These are phyloP conservation scores for Lumnitzera racemosa DNA, from an alignment of 345 rosid species.

Conservation along the genomic window DNA sequence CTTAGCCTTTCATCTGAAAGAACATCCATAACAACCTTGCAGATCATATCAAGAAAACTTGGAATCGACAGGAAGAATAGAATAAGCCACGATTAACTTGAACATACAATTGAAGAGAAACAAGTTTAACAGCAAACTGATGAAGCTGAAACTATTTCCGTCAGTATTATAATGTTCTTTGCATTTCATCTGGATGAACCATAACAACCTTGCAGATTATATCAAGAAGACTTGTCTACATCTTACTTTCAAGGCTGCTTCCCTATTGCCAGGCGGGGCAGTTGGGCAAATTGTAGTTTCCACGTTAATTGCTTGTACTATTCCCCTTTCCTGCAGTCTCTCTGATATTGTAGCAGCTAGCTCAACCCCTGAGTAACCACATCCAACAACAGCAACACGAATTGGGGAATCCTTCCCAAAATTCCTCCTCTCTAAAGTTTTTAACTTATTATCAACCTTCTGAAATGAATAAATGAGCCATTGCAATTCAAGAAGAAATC, in stretches of 20 bases:
- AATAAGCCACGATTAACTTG: no score
- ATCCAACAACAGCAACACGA: conserved; percentile 75
- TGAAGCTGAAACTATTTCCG: no score
- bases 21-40: no score
- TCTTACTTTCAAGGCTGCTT: conserved; percentile 76
- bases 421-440: conserved; percentile 56
- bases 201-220: no score
- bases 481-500: conserved; percentile 4
- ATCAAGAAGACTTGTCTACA: not conserved
- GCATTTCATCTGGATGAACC: no score
- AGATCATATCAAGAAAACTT: no score
- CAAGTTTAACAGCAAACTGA: no score
- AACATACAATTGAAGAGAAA: no score
- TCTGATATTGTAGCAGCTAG: conserved; percentile 92
- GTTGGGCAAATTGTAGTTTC: conserved; percentile 66
- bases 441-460: conserved; percentile 61
- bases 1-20: no score
- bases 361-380: conserved; percentile 95
- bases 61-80: not conserved
- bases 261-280: conserved; percentile 85
- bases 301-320: conserved; percentile 69
- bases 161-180: no score
- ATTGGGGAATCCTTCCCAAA: conserved; percentile 51
- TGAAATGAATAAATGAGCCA: conserved; percentile 25
- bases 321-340: conserved; percentile 75